Evolutionary conservation across 2,329 filamentous ascomycete species (phyloP).

Genomic region (Cordyceps cateniannulata): DNA sequence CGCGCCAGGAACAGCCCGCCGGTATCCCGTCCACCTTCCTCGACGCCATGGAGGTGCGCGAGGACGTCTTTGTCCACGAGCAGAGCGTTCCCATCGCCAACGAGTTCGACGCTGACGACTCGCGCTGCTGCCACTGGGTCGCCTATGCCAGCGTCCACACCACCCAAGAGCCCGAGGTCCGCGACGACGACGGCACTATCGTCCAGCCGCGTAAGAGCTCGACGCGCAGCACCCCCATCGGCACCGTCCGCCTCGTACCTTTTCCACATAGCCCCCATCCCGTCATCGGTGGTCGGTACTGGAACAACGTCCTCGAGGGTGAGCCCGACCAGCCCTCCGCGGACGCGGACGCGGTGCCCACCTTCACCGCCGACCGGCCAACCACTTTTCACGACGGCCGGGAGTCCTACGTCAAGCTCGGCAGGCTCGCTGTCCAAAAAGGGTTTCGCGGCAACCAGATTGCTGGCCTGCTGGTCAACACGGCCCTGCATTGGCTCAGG

Average conservation of each 20-base stretch:
- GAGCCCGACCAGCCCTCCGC: constrained; percentile 9
- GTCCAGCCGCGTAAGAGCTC: constrained; percentile 36
- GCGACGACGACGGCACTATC: constrained; percentile 36
- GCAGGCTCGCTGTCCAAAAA: constrained; percentile 64
- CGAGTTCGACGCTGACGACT: constrained; percentile 78
- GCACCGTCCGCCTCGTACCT: constrained; percentile 73
- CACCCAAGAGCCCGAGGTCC: constrained; percentile 35
- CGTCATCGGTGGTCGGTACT: constrained; percentile 41
- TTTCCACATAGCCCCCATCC: constrained; percentile 68
- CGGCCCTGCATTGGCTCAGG: constrained; percentile 61
- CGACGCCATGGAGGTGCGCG: constrained; percentile 57
- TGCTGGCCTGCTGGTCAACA: constrained; percentile 58
- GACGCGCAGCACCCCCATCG: constrained; percentile 49
- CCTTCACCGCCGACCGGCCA: constrained; percentile 31
- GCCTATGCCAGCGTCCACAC: constrained; percentile 63
- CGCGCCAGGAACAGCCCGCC: constrained; percentile 37
- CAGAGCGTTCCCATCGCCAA: constrained; percentile 54
- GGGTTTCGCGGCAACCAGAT: constrained; percentile 61
- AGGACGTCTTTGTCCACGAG: constrained; percentile 54
- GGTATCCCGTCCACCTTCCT: constrained; percentile 50
- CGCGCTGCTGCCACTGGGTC: constrained; percentile 78
- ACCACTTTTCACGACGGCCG: constrained; percentile 51
- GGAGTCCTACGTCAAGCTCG: constrained; percentile 78
- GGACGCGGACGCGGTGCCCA: constrained; percentile 5
- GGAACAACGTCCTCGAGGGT: constrained; percentile 34